Evolutionary conservation across 306 rosid genomes (phyloP).

Genomic region (Quercus parvula): DNA sequence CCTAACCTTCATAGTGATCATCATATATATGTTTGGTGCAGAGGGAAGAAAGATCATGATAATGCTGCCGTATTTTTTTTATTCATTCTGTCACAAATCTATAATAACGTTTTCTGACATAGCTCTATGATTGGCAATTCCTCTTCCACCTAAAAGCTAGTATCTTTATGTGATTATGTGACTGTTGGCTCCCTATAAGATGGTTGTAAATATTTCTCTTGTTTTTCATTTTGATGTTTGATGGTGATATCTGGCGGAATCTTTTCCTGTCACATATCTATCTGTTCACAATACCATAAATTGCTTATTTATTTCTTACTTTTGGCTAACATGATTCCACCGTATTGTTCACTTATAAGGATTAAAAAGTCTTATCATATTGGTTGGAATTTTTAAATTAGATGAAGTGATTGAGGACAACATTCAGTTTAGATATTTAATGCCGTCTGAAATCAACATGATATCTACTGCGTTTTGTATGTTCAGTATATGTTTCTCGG

Average conservation of each 20-base stretch:
- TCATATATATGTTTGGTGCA: neutral
- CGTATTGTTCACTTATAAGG: neutral
- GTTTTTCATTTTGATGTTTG: neutral
- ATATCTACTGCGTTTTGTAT: neutral
- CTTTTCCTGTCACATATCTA: too few species aligned
- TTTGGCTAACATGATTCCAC: too few species aligned
- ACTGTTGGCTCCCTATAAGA: neutral
- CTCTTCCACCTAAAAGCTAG: too few species aligned
- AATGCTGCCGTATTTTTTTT: neutral
- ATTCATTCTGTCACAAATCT: neutral
- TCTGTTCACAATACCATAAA: neutral
- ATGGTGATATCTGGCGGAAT: neutral
- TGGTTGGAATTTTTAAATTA: neutral
- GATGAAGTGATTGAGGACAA: neutral
- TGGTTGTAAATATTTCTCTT: neutral
- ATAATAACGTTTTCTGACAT: neutral
- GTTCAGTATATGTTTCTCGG: neutral
- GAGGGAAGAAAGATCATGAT: neutral
- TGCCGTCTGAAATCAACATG: neutral
- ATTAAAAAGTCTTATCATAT: neutral
- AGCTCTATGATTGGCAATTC: too few species aligned
- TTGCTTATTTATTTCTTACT: too few species aligned
- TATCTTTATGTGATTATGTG: neutral
- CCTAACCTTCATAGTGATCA: neutral
- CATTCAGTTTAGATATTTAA: neutral